A percentile compares a stretch with the other conserved stretches of the same genome.
phyloP scores from a whole-genome alignment of 768 basidiomycete genomes.

The Coprinellus micaceus region DNA sequence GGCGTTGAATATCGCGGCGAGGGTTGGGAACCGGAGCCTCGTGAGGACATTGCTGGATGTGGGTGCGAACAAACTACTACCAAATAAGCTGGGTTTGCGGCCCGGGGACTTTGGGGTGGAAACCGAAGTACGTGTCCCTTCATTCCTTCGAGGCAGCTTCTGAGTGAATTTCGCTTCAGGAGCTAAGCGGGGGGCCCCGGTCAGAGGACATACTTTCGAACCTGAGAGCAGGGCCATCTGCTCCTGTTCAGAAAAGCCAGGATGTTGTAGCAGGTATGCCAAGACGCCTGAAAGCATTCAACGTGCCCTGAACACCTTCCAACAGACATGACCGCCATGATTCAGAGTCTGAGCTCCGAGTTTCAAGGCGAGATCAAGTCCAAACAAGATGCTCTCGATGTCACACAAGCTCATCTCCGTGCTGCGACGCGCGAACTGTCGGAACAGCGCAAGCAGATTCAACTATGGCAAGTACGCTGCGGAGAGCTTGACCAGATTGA shows the following conservation, averaged over 20 bases:
- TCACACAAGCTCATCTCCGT: constrained; percentile 81
- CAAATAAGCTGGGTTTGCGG: constrained; percentile 90
- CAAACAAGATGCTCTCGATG: constrained; percentile 85
- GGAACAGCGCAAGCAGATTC: constrained; percentile 84
- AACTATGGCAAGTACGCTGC: constrained; percentile 67
- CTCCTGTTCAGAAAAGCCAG: constrained; percentile 82
- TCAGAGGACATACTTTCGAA: constrained; percentile 79
- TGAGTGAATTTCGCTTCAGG: constrained; percentile 36
- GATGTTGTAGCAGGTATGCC: constrained; percentile 73
- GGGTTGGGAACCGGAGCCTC: constrained; percentile 86
- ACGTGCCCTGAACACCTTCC: not conserved
- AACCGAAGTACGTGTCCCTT: constrained; percentile 59
- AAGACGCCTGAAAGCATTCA: not conserved
- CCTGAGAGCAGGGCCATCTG: constrained; percentile 67
- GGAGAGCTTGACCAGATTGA: constrained; percentile 76
- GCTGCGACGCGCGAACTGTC: constrained; percentile 88
- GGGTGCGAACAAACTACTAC: constrained; percentile 82
- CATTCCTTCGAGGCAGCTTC: not conserved
- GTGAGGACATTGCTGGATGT: constrained; percentile 87
- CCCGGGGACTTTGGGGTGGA: constrained; percentile 96
- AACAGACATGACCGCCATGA: constrained; percentile 81
- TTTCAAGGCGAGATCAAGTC: constrained; percentile 80
- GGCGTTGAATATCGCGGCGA: constrained; percentile 89
- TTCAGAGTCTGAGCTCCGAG: constrained; percentile 72
- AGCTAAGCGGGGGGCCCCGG: constrained; percentile 63